Percentiles rank a stretch among this genome's conserved stretches.
phyloP scores from a whole-genome alignment of 2,329 filamentous ascomycete genomes.

The Verticillium klebahnii region DNA sequence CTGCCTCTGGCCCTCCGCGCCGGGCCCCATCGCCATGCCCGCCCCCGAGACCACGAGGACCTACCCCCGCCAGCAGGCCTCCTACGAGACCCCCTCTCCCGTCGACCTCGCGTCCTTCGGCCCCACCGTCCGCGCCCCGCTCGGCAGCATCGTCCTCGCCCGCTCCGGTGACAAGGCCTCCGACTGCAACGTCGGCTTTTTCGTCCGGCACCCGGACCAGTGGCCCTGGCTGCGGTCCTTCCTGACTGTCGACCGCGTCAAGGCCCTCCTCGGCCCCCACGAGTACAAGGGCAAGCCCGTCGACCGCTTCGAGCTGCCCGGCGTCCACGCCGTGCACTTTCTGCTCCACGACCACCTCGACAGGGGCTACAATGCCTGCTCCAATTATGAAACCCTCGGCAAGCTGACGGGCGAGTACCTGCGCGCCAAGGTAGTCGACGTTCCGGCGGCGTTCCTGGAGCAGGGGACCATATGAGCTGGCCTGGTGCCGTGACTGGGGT shows the following conservation, averaged over 20 bases:
- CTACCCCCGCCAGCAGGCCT: background rate
- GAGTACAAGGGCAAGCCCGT: slow-evolving; percentile 28
- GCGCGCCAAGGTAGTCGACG: slow-evolving; percentile 20
- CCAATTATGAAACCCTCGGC: slow-evolving; percentile 22
- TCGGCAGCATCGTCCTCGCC: slow-evolving; percentile 24
- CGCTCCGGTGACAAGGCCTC: slow-evolving; percentile 28
- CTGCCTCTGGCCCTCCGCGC: slow-evolving; percentile 15
- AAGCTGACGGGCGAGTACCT: slow-evolving; percentile 25
- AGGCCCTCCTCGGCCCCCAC: slow-evolving; percentile 36
- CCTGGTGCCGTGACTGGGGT: background rate
- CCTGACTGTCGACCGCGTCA: slow-evolving; percentile 30
- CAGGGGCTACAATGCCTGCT: slow-evolving; percentile 34
- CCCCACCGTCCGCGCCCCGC: slow-evolving; percentile 12
- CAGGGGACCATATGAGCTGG: slow-evolving; percentile 10
- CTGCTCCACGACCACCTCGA: slow-evolving; percentile 40
- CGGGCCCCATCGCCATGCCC: background rate
- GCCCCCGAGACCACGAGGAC: background rate
- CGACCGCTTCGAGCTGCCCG: slow-evolving; percentile 40
- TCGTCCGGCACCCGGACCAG: slow-evolving; percentile 28
- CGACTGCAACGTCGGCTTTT: slow-evolving; percentile 29
- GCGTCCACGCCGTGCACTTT: slow-evolving; percentile 37
- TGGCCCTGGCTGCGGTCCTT: slow-evolving; percentile 35
- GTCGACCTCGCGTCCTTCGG: background rate
- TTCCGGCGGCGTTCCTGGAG: slow-evolving; percentile 21
- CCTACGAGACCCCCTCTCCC: background rate